A percentile compares a stretch with the other conserved stretches of the same genome.
phyloP scores from a whole-genome alignment of 78 protist species.

The Dictyostelium intermedium region DNA sequence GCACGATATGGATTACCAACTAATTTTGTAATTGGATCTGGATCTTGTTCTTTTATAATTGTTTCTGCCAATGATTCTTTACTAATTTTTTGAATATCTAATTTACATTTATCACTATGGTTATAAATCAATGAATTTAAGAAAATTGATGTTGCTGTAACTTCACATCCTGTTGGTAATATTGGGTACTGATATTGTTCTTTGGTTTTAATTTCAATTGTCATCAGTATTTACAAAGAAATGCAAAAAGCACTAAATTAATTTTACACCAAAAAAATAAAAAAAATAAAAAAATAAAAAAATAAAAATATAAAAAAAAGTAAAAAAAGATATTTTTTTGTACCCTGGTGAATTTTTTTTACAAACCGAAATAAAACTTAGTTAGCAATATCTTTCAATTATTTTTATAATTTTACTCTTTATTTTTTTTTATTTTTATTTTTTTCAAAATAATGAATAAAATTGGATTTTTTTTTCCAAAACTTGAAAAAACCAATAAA shows the following conservation, averaged over 20 bases:
- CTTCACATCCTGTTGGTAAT: constrained; percentile 77
- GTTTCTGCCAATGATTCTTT: constrained; percentile 20
- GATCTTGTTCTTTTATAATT: constrained; percentile 37
- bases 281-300: not conserved
- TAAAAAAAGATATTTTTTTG: too few relatives aligned
- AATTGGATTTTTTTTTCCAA: too few relatives aligned
- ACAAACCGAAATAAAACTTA: too few relatives aligned
- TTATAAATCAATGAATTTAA: not conserved
- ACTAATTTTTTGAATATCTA: not conserved
- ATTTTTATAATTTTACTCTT: too few relatives aligned
- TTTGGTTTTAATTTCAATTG: not conserved
- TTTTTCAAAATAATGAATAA: too few relatives aligned
- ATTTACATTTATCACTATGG: not conserved
- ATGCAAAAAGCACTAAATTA: not conserved
- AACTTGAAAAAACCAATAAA: too few relatives aligned
- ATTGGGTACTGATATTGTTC: constrained; percentile 52
- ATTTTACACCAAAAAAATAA: not conserved
- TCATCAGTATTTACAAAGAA: not conserved
- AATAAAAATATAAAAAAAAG: too few relatives aligned
- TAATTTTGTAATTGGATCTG: not conserved
- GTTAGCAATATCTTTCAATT: too few relatives aligned
- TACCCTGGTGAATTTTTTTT: too few relatives aligned
- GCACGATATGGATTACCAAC: constrained; percentile 66
- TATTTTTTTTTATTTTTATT: too few relatives aligned
- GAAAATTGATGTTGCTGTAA: constrained; percentile 43